Evolutionary conservation across 2,329 filamentous ascomycete genomes (phyloP).

Genomic region (Trichoderma pleuroti): DNA sequence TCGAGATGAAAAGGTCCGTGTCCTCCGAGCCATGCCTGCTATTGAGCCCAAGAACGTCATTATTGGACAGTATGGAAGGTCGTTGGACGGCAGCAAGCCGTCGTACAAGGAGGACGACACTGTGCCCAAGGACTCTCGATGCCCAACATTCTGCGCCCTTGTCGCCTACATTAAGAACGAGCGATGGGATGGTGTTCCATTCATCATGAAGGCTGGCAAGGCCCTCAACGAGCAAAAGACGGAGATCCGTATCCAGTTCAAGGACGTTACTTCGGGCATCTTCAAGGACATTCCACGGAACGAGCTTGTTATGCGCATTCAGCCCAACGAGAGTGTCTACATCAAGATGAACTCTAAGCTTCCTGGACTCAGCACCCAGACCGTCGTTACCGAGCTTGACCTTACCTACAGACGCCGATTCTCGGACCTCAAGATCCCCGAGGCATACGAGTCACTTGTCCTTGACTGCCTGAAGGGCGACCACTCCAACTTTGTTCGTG

Average conservation of each 20-base stretch:
- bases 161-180: slow-evolving; percentile 99
- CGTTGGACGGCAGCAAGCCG: slow-evolving; percentile 91
- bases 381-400: slow-evolving; percentile 95
- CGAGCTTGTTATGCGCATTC: slow-evolving; percentile 97
- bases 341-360: slow-evolving; percentile 99
- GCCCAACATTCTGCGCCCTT: slow-evolving; percentile 96
- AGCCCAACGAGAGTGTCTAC: slow-evolving; percentile 99
- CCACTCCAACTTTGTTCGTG: slow-evolving; percentile 98
- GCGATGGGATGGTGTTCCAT: slow-evolving; percentile 97
- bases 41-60: slow-evolving; percentile 99
- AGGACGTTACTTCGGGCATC: slow-evolving; percentile 97
- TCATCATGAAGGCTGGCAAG: slow-evolving; percentile 99
- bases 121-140: slow-evolving; percentile 93
- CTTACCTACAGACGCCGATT: slow-evolving; percentile 97
- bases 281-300: slow-evolving; percentile 99
- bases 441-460: slow-evolving; percentile 97
- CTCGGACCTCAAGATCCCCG: slow-evolving; percentile 98
- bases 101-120: slow-evolving; percentile 99
- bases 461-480: slow-evolving; percentile 97
- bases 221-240: slow-evolving; percentile 99
- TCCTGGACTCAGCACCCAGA: slow-evolving; percentile 98
- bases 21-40: slow-evolving; percentile 85
- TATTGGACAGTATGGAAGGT: slow-evolving; percentile 97
- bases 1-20: slow-evolving; percentile 96
- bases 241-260: slow-evolving; percentile 98